These are phyloP conservation scores for Venturia oleaginea DNA, from an alignment of 2,329 filamentous ascomycete species.

Conservation along the genomic window DNA sequence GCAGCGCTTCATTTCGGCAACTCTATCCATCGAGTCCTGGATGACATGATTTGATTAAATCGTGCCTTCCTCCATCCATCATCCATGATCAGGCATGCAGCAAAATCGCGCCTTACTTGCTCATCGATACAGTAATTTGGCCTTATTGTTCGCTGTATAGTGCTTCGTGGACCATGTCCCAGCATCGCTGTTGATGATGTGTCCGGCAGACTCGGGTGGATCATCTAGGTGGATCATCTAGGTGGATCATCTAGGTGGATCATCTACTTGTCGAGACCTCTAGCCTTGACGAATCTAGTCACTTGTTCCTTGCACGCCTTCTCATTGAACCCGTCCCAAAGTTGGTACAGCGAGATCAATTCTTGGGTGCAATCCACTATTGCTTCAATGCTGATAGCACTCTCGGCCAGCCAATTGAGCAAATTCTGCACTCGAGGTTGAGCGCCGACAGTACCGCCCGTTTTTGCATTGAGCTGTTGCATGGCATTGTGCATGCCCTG, in stretches of 20 bases:
- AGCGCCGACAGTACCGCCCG: not conserved
- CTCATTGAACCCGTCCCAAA: conserved; percentile 58
- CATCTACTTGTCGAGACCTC: conserved; percentile 45
- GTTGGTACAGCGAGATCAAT: conserved; percentile 79
- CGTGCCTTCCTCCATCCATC: not conserved
- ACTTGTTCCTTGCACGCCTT: conserved; percentile 56
- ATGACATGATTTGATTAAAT: not conserved
- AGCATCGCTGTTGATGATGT: not conserved
- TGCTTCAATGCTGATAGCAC: conserved; percentile 71
- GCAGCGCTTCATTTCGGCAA: not conserved
- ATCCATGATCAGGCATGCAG: not conserved
- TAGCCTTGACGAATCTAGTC: conserved; percentile 51
- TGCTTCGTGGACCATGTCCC: not conserved
- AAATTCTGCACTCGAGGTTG: conserved; percentile 52
- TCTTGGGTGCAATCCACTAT: conserved; percentile 88
- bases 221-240: no score
- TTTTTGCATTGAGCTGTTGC: conserved; percentile 8
- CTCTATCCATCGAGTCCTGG: not conserved
- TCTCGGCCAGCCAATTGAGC: conserved; percentile 76
- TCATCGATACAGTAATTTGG: no score
- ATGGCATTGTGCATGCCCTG: conserved; percentile 12
- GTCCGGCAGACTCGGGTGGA: not conserved
- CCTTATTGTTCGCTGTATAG: not conserved
- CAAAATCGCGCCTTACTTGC: not conserved
- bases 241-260: no score